Percentiles rank a stretch among this genome's conserved stretches.
Conservation (phyloP, 2,329 filamentous ascomycete species). For the Penicillium nordicum region DNA sequence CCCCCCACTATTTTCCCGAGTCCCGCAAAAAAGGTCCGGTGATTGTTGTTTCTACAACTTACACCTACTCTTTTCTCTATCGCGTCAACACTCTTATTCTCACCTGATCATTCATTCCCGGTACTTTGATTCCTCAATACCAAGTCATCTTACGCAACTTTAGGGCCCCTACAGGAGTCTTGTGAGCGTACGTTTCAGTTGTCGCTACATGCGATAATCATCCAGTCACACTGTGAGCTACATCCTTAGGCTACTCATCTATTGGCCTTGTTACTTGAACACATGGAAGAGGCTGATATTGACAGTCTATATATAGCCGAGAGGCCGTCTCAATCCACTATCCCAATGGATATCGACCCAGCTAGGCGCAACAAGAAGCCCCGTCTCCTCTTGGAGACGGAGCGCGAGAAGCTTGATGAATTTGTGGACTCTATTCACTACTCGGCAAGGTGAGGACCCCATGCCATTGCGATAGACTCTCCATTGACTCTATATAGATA, state of each 20-base stretch:
- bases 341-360: slow-evolving; percentile 63
- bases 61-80: neutral
- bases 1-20: slow-evolving; percentile 17
- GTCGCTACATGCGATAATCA: slow-evolving; percentile 1
- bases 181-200: neutral
- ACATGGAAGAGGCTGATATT: neutral
- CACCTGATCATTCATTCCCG: neutral
- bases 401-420: slow-evolving; percentile 81
- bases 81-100: neutral
- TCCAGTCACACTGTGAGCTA: neutral
- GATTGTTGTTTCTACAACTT: slow-evolving; percentile 6
- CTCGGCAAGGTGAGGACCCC: slow-evolving; percentile 68
- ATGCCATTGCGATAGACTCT: slow-evolving; percentile 1
- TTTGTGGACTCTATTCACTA: slow-evolving; percentile 95
- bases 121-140: neutral
- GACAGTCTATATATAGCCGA: neutral
- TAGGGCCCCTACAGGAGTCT: neutral
- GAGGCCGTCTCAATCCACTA: neutral
- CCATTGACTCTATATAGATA: slow-evolving; percentile 60
- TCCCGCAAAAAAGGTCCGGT: slow-evolving; percentile 22
- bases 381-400: slow-evolving; percentile 72
- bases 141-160: neutral
- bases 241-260: neutral
- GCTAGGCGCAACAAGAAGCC: slow-evolving; percentile 83
- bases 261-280: neutral